Percentiles rank a stretch among this genome's conserved stretches.
Evolutionary conservation across 2,329 filamentous ascomycete species (phyloP).

Genomic region (Cryphonectria nitschkei): DNA sequence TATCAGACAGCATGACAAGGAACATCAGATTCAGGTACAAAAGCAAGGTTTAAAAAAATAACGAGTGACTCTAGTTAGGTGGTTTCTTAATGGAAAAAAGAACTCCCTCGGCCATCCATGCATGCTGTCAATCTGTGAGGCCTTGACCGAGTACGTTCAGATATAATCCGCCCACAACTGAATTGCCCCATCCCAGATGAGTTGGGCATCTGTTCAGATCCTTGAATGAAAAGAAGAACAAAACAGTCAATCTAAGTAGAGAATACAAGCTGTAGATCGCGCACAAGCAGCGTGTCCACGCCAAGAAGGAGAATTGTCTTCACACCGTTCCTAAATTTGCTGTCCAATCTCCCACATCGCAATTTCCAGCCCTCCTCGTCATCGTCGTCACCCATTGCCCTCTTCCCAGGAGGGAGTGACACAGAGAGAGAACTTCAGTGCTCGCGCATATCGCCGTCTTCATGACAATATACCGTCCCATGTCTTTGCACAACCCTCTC

Average conservation of each 20-base stretch:
- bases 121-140: slow-evolving; percentile 4
- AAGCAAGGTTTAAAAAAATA: not conserved
- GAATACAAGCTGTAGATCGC: not conserved
- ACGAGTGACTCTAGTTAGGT: slow-evolving; percentile 22
- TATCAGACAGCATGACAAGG: not conserved
- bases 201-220: slow-evolving; percentile 29
- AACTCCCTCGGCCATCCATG: not conserved
- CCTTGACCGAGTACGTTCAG: not conserved
- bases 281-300: not conserved
- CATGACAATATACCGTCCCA: no score
- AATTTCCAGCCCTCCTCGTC: not conserved
- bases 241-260: not conserved
- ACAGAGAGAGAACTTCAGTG: not conserved
- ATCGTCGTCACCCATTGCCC: not conserved
- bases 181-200: slow-evolving; percentile 25
- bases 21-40: not conserved
- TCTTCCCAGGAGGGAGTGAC: not conserved
- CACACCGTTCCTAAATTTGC: not conserved
- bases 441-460: not conserved
- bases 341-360: not conserved
- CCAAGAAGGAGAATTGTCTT: not conserved
- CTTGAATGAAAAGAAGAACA: not conserved
- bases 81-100: slow-evolving; percentile 3
- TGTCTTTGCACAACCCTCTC: not conserved
- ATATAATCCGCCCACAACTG: slow-evolving; percentile 5